These are phyloP conservation scores for Agrocybe pediades DNA, from an alignment of 768 basidiomycete genomes.

Conservation along the genomic window DNA sequence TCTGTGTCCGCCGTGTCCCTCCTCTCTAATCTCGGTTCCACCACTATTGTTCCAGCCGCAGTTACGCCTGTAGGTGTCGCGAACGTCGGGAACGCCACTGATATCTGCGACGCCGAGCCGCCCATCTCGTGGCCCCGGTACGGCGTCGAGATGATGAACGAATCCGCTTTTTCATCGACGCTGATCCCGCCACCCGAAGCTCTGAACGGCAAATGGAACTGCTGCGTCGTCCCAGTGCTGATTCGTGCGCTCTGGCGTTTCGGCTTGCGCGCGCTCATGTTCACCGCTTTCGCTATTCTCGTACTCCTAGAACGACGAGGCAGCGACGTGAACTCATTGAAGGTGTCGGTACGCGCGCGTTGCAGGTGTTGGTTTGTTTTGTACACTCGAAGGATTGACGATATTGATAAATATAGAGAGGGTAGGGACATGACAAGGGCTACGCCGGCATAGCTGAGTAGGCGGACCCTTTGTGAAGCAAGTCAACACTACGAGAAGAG, in stretches of 20 bases:
- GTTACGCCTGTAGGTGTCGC: neutral
- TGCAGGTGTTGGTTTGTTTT: constrained; percentile 38
- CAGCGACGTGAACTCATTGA: constrained; percentile 13
- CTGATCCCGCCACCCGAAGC: constrained; percentile 1
- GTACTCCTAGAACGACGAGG: neutral
- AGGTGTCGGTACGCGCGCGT: constrained; percentile 32
- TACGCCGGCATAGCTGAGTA: constrained; percentile 63
- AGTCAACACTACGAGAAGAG: neutral
- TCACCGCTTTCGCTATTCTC: neutral
- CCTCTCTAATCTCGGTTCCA: neutral
- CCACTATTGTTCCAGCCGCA: neutral
- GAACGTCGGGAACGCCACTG: constrained; percentile 36
- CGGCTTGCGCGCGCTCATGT: neutral
- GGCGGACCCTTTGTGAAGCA: constrained; percentile 49
- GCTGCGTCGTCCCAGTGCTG: constrained; percentile 20
- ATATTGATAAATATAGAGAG: constrained; percentile 48
- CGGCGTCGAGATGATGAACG: neutral
- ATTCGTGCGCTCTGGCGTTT: constrained; percentile 17
- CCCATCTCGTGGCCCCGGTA: constrained; percentile 1
- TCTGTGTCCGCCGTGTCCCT: neutral
- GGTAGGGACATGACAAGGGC: constrained; percentile 55
- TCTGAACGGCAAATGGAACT: constrained; percentile 22
- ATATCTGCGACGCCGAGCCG: constrained; percentile 26
- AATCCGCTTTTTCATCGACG: neutral
- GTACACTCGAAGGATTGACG: constrained; percentile 37